phyloP scores from a whole-genome alignment of 345 rosid species.

The Melaleuca quinquenervia region DNA sequence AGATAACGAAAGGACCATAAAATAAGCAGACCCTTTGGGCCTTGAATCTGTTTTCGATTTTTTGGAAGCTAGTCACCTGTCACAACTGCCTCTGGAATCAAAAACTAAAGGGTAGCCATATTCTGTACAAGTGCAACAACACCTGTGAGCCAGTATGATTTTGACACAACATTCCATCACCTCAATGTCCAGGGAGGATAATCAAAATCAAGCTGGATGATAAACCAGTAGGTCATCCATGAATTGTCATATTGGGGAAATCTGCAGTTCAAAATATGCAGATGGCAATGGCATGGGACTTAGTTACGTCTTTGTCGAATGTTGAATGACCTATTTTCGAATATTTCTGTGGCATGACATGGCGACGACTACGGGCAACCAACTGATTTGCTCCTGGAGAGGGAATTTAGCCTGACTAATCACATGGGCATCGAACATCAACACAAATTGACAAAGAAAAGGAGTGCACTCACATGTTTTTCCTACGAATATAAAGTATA shows the following conservation, averaged over 20 bases:
- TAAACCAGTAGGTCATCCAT: neutral
- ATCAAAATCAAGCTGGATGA: neutral
- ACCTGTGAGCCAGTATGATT: neutral
- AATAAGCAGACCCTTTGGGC: neutral
- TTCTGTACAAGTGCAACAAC: neutral
- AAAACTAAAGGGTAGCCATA: neutral
- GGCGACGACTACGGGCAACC: neutral
- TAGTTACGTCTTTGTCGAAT: neutral
- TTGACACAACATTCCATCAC: neutral
- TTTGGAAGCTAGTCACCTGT: neutral
- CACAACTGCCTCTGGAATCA: neutral
- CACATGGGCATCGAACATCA: neutral
- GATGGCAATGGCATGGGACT: neutral
- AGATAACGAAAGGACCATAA: neutral
- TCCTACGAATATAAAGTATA: neutral
- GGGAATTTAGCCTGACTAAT: neutral
- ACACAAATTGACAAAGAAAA: neutral
- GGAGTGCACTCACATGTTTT: neutral
- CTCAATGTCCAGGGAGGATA: neutral
- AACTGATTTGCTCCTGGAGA: neutral
- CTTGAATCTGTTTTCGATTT: neutral
- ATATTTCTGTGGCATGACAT: neutral
- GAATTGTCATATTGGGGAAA: neutral
- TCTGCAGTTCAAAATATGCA: neutral
- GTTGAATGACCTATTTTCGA: neutral